Percentiles rank a stretch among this genome's conserved stretches.
Evolutionary conservation across 2,329 filamentous ascomycete genomes (phyloP).

Genomic region (Aspergillus sp.): DNA sequence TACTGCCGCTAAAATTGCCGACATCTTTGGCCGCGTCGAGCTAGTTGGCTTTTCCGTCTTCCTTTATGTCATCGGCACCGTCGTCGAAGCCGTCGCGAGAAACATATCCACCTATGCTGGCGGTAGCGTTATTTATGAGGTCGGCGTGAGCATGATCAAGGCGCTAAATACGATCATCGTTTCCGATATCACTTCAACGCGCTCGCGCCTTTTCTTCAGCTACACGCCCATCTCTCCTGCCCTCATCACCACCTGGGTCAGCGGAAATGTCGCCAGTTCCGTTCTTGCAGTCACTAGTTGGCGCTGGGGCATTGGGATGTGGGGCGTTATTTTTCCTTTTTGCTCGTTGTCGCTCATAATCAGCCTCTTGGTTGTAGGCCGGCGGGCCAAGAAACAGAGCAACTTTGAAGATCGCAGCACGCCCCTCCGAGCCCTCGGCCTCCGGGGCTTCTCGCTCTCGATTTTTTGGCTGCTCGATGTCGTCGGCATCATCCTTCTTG

Average conservation of each 20-base stretch:
- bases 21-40: conserved; percentile 1
- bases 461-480: conserved; percentile 1
- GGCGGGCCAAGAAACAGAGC: not conserved
- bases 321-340: not conserved
- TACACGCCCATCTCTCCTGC: not conserved
- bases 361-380: not conserved
- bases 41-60: not conserved
- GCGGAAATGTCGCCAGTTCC: not conserved
- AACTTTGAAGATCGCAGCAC: not conserved
- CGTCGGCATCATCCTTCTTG: conserved; percentile 1
- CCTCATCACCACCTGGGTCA: conserved; percentile 1
- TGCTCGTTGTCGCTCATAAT: not conserved
- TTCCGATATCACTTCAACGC: conserved; percentile 1
- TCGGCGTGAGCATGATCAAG: conserved; percentile 1
- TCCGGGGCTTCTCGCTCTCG: not conserved
- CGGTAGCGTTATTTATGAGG: not conserved
- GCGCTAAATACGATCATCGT: not conserved
- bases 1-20: not conserved
- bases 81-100: conserved; percentile 1
- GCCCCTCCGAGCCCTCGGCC: not conserved
- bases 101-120: not conserved
- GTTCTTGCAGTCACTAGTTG: not conserved
- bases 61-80: not conserved
- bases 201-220: not conserved
- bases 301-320: conserved; percentile 1